phyloP scores from a whole-genome alignment of 495 filamentous ascomycete species.

The Tetracladium setigerum region DNA sequence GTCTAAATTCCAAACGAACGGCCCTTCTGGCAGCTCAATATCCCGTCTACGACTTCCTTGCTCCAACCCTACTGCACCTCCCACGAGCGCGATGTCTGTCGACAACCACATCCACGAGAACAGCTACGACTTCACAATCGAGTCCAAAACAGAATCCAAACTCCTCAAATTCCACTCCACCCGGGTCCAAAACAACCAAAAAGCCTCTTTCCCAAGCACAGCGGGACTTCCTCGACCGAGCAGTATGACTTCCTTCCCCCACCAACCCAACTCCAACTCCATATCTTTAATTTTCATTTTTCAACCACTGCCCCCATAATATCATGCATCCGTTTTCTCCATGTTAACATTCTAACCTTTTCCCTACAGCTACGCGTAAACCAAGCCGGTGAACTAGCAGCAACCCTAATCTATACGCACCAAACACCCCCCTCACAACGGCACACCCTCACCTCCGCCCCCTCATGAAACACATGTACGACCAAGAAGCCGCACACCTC shows the following conservation, averaged over 20 bases:
- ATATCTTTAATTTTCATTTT: slow-evolving; percentile 3
- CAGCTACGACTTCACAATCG: background rate
- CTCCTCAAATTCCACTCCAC: slow-evolving; percentile 3
- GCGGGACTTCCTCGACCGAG: slow-evolving; percentile 67
- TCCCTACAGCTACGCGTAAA: slow-evolving; percentile 59
- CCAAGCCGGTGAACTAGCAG: slow-evolving; percentile 83
- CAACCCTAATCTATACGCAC: slow-evolving; percentile 74
- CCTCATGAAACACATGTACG: slow-evolving; percentile 96
- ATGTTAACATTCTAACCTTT: slow-evolving; percentile 1
- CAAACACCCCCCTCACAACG: slow-evolving; percentile 67
- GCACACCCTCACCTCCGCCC: slow-evolving; percentile 79
- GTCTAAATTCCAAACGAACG: slow-evolving; percentile 3
- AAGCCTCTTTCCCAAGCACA: slow-evolving; percentile 64
- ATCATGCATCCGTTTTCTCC: slow-evolving; percentile 6
- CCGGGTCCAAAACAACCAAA: slow-evolving; percentile 9
- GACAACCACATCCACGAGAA: background rate
- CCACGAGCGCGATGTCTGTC: slow-evolving; percentile 8
- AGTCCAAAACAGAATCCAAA: slow-evolving; percentile 2
- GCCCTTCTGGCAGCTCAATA: slow-evolving; percentile 1
- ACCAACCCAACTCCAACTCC: slow-evolving; percentile 3
- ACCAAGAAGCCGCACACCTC: slow-evolving; percentile 87
- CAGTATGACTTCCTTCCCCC: slow-evolving; percentile 36
- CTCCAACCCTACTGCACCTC: slow-evolving; percentile 14
- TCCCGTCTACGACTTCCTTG: slow-evolving; percentile 24
- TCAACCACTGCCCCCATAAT: slow-evolving; percentile 2